These are phyloP conservation scores for Talaromyces sp. DNA, from an alignment of 2,329 filamentous ascomycete genomes.

Conservation along the genomic window DNA sequence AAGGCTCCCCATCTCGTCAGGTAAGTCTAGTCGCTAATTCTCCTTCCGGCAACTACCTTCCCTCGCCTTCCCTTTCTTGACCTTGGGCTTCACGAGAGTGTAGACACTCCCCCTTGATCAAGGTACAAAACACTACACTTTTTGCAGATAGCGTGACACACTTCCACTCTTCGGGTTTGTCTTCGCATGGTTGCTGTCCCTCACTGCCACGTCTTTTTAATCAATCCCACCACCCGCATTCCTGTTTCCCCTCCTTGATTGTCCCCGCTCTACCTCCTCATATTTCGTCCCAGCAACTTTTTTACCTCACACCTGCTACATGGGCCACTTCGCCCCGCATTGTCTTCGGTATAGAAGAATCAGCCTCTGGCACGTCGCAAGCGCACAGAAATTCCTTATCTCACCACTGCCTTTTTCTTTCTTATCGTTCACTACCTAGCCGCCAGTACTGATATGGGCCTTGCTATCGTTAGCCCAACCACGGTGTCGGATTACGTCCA, in stretches of 20 bases:
- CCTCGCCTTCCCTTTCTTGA: background rate
- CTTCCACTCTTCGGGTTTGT: background rate
- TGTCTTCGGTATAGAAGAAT: background rate
- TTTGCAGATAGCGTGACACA: background rate
- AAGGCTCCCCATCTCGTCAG: slow-evolving; percentile 14
- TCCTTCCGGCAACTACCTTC: slow-evolving; percentile 16
- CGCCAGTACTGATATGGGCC: slow-evolving; percentile 54
- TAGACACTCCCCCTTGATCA: background rate
- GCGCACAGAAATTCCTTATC: background rate
- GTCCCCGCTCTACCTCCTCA: background rate
- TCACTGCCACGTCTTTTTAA: background rate
- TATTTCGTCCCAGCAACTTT: background rate
- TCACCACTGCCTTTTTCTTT: background rate
- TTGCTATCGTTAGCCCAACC: slow-evolving; percentile 63
- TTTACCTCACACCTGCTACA: background rate
- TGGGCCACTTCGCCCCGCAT: slow-evolving; percentile 13
- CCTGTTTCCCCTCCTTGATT: slow-evolving; percentile 1
- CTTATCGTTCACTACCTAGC: background rate
- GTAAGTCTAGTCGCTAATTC: slow-evolving; percentile 20
- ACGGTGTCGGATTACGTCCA: slow-evolving; percentile 68
- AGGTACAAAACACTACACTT: background rate
- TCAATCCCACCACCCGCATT: slow-evolving; percentile 4
- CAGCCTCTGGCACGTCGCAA: background rate
- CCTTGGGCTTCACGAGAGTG: background rate
- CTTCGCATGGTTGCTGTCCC: background rate